Conservation (phyloP, 192 early-diverging fungal genomes). For the Coemansia sp. region DNA sequence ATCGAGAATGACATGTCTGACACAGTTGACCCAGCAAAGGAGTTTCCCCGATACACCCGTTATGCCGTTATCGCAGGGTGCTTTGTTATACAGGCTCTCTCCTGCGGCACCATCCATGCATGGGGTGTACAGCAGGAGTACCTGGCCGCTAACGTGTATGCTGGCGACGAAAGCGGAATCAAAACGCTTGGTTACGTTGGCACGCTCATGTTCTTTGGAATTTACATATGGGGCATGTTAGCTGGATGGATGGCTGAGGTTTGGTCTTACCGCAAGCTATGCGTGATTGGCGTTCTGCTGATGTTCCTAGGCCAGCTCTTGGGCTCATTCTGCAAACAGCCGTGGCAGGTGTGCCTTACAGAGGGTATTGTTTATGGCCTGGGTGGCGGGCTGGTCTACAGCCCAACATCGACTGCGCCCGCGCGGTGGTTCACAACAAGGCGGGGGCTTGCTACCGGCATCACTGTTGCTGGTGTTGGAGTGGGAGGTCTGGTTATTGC, state of each 20-base stretch:
- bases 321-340: slow-evolving; percentile 60
- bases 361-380: slow-evolving; percentile 68
- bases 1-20: not conserved
- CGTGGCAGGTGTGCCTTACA: slow-evolving; percentile 68
- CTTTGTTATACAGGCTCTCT: slow-evolving; percentile 40
- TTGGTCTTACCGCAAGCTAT: slow-evolving; percentile 42
- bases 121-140: slow-evolving; percentile 53
- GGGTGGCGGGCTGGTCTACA: slow-evolving; percentile 60
- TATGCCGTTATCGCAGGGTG: slow-evolving; percentile 37
- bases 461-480: slow-evolving; percentile 68
- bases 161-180: slow-evolving; percentile 15
- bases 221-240: slow-evolving; percentile 44
- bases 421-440: slow-evolving; percentile 63
- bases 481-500: slow-evolving; percentile 64
- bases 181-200: slow-evolving; percentile 42
- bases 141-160: slow-evolving; percentile 31
- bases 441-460: slow-evolving; percentile 64
- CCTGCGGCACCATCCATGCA: slow-evolving; percentile 41
- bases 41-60: slow-evolving; percentile 30
- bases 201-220: slow-evolving; percentile 44
- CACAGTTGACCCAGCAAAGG: not conserved
- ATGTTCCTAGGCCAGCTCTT: slow-evolving; percentile 60
- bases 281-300: slow-evolving; percentile 32
- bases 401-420: slow-evolving; percentile 60
- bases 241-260: slow-evolving; percentile 51